These are phyloP conservation scores for Solanum etuberosum DNA, from an alignment of 257 asterid genomes.

Conservation along the genomic window DNA sequence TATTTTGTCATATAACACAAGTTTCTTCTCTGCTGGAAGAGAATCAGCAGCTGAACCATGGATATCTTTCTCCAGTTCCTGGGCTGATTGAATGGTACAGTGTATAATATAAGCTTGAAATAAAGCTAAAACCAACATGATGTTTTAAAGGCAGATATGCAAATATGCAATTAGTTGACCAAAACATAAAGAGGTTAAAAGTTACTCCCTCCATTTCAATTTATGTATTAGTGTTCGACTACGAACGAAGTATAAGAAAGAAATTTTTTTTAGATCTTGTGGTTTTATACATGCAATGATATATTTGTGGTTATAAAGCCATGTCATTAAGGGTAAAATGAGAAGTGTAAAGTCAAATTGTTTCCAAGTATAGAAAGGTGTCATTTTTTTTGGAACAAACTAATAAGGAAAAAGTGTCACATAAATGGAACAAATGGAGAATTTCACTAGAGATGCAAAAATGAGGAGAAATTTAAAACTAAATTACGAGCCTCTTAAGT, in stretches of 20 bases:
- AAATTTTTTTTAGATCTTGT: not conserved
- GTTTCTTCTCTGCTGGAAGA: conserved; percentile 64
- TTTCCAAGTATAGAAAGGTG: not conserved
- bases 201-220: not conserved
- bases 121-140: not conserved
- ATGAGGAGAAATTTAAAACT: not conserved
- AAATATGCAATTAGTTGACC: not conserved
- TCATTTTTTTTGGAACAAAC: not conserved
- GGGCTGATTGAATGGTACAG: conserved; percentile 50
- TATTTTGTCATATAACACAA: conserved; percentile 72
- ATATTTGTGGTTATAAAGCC: not conserved
- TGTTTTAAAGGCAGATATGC: not conserved
- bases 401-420: not conserved
- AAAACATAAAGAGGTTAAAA: not conserved
- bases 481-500: not conserved
- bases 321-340: not conserved
- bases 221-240: not conserved
- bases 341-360: not conserved
- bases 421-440: not conserved
- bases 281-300: not conserved
- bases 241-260: not conserved
- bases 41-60: conserved; percentile 75
- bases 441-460: not conserved
- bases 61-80: conserved; percentile 86
- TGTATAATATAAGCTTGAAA: conserved; percentile 14